Base-by-base conservation (phyloP, 148 eudicot species). In the Limonium bicolor region DNA sequence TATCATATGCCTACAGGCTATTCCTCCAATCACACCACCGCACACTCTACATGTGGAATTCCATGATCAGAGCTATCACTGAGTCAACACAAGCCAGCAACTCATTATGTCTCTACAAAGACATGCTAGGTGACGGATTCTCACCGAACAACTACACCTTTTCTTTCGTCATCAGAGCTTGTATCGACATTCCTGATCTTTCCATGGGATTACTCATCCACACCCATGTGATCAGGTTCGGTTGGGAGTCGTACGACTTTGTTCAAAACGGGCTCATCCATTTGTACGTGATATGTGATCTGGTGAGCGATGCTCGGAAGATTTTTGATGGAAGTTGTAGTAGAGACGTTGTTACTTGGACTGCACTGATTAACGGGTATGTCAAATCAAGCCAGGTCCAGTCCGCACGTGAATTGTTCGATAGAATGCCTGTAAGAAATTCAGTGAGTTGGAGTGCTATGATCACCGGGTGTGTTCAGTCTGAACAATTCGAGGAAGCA, bases 171-270 rank as follows among this genome's bases (percentile, higher is more conserved):
- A 42, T 86, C 20, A 53, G 76, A 27, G 76, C 72, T 50, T 58
- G 87, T 35, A 54, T 47, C 40, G 71, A 70, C 13, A n/a, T 72
- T 2, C 40, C 42, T 29, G 64, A 68, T 25, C 42, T 65, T 22
- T 40, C 35, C 2, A 36, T 66, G 27, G 96, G 78, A n/a, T 44
- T 62, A 14, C 31, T 47, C 36, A 43, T 59, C 30, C 96, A 86
- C 51, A 38, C 47, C 23, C 72, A 60, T 15, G 60, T 50, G 39
- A 31, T 82, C 4, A 78, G 66, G 38, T 60, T 75, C 51, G 86
- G 93, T n/a, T 81, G 93, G 93, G 78, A 75, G 25, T 18, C 47
- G 34, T 70, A 86, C 31, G 93, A 75, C 68, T 86, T 78, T 59
- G 93, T 86, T 22, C 76, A 50, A 53, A 81, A 81, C 36, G 93